Evolutionary conservation across 768 basidiomycete species (phyloP), one percentile per base, ranked within the genome.

Genomic region (Leccinum disarticulatum): DNA sequence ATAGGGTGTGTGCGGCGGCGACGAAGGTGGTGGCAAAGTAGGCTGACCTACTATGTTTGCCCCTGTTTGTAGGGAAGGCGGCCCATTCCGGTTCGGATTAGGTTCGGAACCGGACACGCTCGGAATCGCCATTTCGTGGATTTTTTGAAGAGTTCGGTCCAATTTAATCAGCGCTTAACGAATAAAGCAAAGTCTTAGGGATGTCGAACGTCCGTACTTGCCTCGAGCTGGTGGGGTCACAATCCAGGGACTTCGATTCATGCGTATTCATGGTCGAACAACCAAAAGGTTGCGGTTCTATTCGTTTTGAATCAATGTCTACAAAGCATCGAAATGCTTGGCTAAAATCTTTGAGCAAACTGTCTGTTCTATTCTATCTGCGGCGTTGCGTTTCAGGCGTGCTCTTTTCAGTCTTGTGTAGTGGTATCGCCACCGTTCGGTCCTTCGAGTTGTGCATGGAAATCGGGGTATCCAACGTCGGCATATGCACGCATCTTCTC

Each of bases 401-500:
- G n/a, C 13, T 27, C 11, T 4, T 22, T 41, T 64, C n/a, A 55
- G 35, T 48, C 46, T n/a, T 49, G 19, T 30, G 17, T 17, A 11
- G 43, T 33, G 8, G 51, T 19, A 46, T 47, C 35, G 9, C 46
- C 50, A 8, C 17, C 17, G 14, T 15, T 17, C 25, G 17, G 7
- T 6, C 4, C 6, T 9, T 22, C 22, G 22, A 22, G 22, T 22
- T 27, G 54, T 9, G 33, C 31, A 2, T 46, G 50, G 27, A 68
- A 68, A 53, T 62, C 47, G 3, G 85, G 81, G 64, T 79, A 87
- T 3, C 81, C 85, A 10, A 87, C 72, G 62, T 88, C 82, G 9
- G 79, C 72, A 74, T 80, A 84, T 1, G 78, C 80, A 43, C 87
- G 77, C 76, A 89, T 79, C 55, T 76, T 73, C 30, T 79, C 78